Base-by-base conservation (phyloP, 164 flowering plant species). In the Macadamia tetraphylla region DNA sequence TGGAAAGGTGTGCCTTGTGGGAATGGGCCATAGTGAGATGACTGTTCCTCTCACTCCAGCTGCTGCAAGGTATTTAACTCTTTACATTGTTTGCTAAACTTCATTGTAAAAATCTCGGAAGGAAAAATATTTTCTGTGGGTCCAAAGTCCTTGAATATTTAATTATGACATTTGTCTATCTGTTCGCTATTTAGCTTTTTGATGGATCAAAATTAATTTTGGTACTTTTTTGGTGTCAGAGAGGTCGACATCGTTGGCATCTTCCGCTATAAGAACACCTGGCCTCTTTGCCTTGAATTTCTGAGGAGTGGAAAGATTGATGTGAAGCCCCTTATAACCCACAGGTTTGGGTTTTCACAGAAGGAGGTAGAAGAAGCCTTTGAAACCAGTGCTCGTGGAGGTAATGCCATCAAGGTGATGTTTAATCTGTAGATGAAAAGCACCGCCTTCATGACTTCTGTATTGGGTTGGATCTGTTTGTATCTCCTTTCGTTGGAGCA, bases 321-420 rank as follows among this genome's bases (percentile, higher is more conserved):
- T 46, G 96, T 92, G 85, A 95, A 95, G 85, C 98, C 98, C 2
- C 84, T 92, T 51, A 95, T 95, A 73, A 92, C 99, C 3, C 99
- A 92, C 73, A 81, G 97, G 80, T 95, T 86, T 68, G 93, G 97
- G 14, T 95, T 95, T 80, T 86, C 98, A 4, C 96, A 92, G 75
- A 69, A 78, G 74, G 98, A 92, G 62, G 88, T 95, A 6, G 98
- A 87, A 81, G 94, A 86, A 60, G 98, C 96, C 12, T 95, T 95
- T 74, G 98, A 95, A 69, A 95, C 97, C 9, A 95, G 99, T 71
- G 98, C 96, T 72, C 80, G 81, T 10, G 99, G 98, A 52, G 89
- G 96, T 55, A 76, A 62, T 80, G 96, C 98, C 56, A 95, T 95
- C 61, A 95, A 95, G 79, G 99, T 92, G 72, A 95, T 92, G 99